These are phyloP conservation scores for Stachybotrys chlorohalonatus DNA, from an alignment of 2,329 filamentous ascomycete species.

Conservation along the genomic window DNA sequence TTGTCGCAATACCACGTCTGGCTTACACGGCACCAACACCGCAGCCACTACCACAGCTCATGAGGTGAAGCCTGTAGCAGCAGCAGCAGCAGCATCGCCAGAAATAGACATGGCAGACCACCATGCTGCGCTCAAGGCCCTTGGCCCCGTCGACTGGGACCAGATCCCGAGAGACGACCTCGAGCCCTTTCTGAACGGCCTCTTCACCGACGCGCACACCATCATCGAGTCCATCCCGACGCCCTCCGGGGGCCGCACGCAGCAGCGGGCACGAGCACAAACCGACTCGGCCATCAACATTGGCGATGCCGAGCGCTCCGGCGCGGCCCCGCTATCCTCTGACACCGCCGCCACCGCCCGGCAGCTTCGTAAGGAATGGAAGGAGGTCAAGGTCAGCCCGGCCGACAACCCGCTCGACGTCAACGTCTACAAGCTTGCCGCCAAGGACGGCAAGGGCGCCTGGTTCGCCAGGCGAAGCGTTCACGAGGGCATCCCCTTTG, in stretches of 20 bases:
- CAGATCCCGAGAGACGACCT: slow-evolving; percentile 37
- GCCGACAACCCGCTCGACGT: slow-evolving; percentile 71
- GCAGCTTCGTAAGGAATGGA: slow-evolving; percentile 75
- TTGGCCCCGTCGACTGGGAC: slow-evolving; percentile 47
- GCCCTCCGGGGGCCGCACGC: slow-evolving; percentile 26
- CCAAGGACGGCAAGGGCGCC: slow-evolving; percentile 72
- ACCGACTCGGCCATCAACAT: slow-evolving; percentile 44
- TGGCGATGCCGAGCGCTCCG: slow-evolving; percentile 42
- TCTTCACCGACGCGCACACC: slow-evolving; percentile 59
- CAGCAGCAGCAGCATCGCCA: too few species aligned
- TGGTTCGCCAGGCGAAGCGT: slow-evolving; percentile 87
- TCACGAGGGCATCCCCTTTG: slow-evolving; percentile 69
- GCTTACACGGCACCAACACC: too few species aligned
- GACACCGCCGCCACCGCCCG: slow-evolving; percentile 38
- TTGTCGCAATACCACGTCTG: too few species aligned
- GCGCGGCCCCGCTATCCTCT: slow-evolving; percentile 27
- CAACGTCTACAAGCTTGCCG: slow-evolving; percentile 67
- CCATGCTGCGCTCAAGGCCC: slow-evolving; percentile 48
- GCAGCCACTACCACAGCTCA: too few species aligned
- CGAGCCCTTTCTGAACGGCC: slow-evolving; percentile 42
- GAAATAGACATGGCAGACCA: slow-evolving; percentile 39
- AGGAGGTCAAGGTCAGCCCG: slow-evolving; percentile 63
- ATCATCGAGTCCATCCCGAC: slow-evolving; percentile 69
- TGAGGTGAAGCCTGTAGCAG: too few species aligned
- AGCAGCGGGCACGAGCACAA: slow-evolving; percentile 43